Conservation (phyloP, 495 filamentous ascomycete species). For the Astrocystis sublimbata region DNA sequence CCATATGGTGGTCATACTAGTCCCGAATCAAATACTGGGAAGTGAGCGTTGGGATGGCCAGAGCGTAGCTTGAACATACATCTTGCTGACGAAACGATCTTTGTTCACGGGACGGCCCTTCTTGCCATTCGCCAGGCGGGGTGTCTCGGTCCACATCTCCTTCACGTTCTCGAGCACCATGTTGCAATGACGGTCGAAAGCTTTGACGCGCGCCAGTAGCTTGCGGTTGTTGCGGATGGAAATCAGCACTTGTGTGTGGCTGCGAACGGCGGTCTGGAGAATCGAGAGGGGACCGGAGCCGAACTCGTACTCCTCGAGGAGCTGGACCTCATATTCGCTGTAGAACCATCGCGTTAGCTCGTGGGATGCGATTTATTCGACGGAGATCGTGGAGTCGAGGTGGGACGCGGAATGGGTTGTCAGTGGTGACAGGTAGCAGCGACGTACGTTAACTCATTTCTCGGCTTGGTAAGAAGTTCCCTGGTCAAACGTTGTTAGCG, state of each 20-base stretch:
- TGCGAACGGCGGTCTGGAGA: slow-evolving; percentile 87
- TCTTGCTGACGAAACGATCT: slow-evolving; percentile 97
- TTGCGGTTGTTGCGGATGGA: slow-evolving; percentile 92
- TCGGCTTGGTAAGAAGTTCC: slow-evolving; percentile 78
- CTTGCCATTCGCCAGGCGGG: slow-evolving; percentile 69
- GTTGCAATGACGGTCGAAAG: slow-evolving; percentile 62
- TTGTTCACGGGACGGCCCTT: slow-evolving; percentile 94
- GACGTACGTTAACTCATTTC: slow-evolving; percentile 76
- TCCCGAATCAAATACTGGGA: too few species aligned
- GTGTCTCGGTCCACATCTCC: slow-evolving; percentile 99
- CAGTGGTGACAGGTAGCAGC: neutral
- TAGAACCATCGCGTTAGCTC: slow-evolving; percentile 15
- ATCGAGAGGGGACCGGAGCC: slow-evolving; percentile 82
- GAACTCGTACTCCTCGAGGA: slow-evolving; percentile 89
- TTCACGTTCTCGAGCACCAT: slow-evolving; percentile 98
- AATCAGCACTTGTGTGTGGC: slow-evolving; percentile 82
- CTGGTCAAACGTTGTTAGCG: slow-evolving; percentile 45
- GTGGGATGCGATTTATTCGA: neutral
- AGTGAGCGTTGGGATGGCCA: neutral
- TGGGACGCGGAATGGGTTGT: neutral
- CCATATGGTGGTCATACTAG: too few species aligned
- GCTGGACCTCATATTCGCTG: slow-evolving; percentile 85
- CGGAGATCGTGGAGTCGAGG: neutral
- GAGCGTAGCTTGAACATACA: slow-evolving; percentile 59
- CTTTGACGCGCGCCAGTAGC: slow-evolving; percentile 60